A percentile compares a stretch with the other conserved stretches of the same genome.
Conservation (phyloP, 306 rosid genomes). For the Phaseolus lunatus region DNA sequence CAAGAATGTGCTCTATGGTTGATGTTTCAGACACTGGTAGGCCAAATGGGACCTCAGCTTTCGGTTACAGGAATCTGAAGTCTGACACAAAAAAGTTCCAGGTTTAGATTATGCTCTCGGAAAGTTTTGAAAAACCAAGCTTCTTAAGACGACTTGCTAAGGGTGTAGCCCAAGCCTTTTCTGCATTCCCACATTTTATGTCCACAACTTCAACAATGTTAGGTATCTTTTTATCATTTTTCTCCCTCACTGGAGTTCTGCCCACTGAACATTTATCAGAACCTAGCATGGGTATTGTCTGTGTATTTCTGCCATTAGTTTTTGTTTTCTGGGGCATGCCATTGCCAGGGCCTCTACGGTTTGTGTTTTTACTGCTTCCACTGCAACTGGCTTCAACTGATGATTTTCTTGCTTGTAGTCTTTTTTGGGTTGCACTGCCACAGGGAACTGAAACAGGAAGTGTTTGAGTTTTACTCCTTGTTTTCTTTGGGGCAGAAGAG, state of each 20-base stretch:
- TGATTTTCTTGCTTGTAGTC: constrained; percentile 66
- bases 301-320: constrained; percentile 57
- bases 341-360: constrained; percentile 50
- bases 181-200: constrained; percentile 75
- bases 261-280: constrained; percentile 56
- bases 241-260: constrained; percentile 60
- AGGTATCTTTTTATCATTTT: constrained; percentile 65
- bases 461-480: constrained; percentile 58
- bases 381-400: constrained; percentile 74
- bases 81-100: constrained; percentile 61
- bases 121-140: constrained; percentile 85
- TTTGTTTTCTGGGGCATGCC: constrained; percentile 62
- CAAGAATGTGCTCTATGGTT: constrained; percentile 74
- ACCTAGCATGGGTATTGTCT: constrained; percentile 74
- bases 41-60: constrained; percentile 55
- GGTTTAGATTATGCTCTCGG: constrained; percentile 75
- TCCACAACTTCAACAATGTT: constrained; percentile 85
- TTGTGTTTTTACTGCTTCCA: constrained; percentile 52
- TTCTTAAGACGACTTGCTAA: constrained; percentile 76
- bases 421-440: constrained; percentile 57
- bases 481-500: constrained; percentile 58
- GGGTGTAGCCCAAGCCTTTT: constrained; percentile 81
- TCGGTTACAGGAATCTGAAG: constrained; percentile 71
- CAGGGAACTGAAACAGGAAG: constrained; percentile 56
- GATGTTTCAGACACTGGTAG: constrained; percentile 63